Base-by-base conservation (phyloP, 2,329 filamentous ascomycete species). In the Conoideocrella luteorostrata region DNA sequence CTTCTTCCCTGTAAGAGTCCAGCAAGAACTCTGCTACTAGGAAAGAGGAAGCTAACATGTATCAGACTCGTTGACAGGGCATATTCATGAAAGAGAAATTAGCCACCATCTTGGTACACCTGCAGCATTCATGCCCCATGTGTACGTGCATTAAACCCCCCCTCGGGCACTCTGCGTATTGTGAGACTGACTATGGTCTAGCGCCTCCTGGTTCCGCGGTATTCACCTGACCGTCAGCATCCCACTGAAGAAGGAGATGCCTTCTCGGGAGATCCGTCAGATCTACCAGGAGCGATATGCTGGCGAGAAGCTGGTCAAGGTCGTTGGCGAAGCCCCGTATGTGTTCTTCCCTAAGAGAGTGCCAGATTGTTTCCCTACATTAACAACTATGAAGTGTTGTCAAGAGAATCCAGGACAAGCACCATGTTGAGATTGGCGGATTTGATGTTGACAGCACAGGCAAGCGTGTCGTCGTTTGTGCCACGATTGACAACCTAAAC, bases 271-370 rank as follows among this genome's bases (percentile, higher is more conserved):
- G 61, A 88, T 97, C 54, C 82, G 93, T 49, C 88, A 95, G 60
- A 72, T 97, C 47, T 98, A 95, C 74, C 91, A 97, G 67, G 91
- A 97, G 57, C 80, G 91, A 21, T 97, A 95, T 60, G 91, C 91
- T 6, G 90, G 90, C 41, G 93, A 97, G 76, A 90, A 89, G 69
- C 81, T 98, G 13, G 84, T 98, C 61, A 95, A 93, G 75, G 80
- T 97, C 17, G 78, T 87, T 4, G 91, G 93, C 43, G 91, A 97
- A 64, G 78, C 86, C 1, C 93, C 91, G n/a, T n/a, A n/a, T n/a
- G n/a, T n/a, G n/a, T n/a, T n/a, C n/a, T n/a, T n/a, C n/a, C n/a
- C n/a, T n/a, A n/a, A n/a, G n/a, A n/a, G n/a, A n/a, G n/a, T n/a
- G n/a, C n/a, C n/a, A n/a, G n/a, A n/a, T n/a, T n/a, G n/a, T n/a